Percentiles rank a stretch among this genome's conserved stretches.
These are phyloP conservation scores for Ustilago esculenta DNA, from an alignment of 1,284 basidiomycete genomes.

Conservation along the genomic window DNA sequence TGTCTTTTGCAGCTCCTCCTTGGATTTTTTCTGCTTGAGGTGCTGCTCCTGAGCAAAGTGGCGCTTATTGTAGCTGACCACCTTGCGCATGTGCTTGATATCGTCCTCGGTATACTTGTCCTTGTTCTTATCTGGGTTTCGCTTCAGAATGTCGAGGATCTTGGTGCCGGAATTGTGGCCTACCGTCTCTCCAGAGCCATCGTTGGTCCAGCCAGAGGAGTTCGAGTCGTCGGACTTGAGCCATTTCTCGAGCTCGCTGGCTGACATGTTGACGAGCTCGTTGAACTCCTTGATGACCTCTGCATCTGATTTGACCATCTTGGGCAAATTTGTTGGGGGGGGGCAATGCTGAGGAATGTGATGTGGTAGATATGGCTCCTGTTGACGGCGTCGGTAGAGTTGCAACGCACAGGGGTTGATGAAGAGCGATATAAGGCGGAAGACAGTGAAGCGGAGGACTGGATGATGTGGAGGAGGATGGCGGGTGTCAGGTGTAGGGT, in stretches of 20 bases:
- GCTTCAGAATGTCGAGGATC: constrained; percentile 63
- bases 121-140: constrained; percentile 62
- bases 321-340: constrained; percentile 6
- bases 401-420: no score
- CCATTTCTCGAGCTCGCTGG: constrained; percentile 61
- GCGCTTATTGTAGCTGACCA: constrained; percentile 65
- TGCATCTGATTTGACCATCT: constrained; percentile 52
- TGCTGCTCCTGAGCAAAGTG: constrained; percentile 64
- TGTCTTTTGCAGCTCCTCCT: constrained; percentile 55
- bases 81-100: constrained; percentile 65
- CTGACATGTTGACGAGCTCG: constrained; percentile 66
- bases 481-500: no score
- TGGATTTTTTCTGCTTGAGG: constrained; percentile 51
- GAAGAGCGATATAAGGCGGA: neutral
- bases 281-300: constrained; percentile 60
- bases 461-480: constrained; percentile 2
- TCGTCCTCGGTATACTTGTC: constrained; percentile 63
- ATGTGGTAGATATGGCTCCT: no score
- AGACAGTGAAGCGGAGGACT: neutral
- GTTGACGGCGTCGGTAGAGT: no score
- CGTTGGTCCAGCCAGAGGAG: constrained; percentile 57
- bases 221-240: constrained; percentile 59
- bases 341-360: neutral
- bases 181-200: constrained; percentile 51
- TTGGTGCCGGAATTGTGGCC: constrained; percentile 59